Percentiles rank a stretch among this genome's conserved stretches.
Evolutionary conservation across 306 rosid genomes (phyloP).

Genomic region (Purshia tridentata): DNA sequence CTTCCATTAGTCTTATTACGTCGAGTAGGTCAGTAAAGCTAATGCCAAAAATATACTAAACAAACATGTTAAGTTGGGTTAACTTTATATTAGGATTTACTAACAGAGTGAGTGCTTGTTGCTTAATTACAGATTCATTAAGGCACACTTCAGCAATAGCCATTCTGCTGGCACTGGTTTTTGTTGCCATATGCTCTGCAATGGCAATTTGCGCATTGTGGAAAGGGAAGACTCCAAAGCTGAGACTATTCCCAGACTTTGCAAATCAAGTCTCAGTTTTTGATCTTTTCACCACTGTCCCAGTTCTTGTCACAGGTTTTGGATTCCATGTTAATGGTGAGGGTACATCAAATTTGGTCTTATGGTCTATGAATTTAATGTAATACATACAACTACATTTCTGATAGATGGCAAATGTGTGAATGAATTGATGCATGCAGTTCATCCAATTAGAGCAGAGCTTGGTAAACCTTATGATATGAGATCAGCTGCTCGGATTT

Average conservation of each 20-base stretch:
- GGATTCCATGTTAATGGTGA: constrained; percentile 61
- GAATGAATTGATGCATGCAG: constrained; percentile 33
- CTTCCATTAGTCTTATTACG: constrained; percentile 51
- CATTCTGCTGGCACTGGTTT: constrained; percentile 47
- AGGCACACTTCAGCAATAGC: constrained; percentile 63
- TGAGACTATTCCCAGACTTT: constrained; percentile 50
- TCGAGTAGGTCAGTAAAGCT: constrained; percentile 44
- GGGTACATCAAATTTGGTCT: background rate
- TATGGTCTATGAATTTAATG: background rate
- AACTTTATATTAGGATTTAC: background rate
- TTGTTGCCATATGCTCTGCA: constrained; percentile 53
- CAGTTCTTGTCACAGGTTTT: constrained; percentile 52
- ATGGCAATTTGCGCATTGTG: constrained; percentile 52
- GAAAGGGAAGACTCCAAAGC: constrained; percentile 40
- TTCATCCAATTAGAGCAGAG: constrained; percentile 72
- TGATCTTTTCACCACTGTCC: constrained; percentile 59
- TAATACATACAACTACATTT: background rate
- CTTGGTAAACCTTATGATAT: constrained; percentile 43
- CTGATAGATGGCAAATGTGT: constrained; percentile 6
- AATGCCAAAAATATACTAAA: background rate
- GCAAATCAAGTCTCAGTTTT: constrained; percentile 38
- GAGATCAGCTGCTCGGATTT: constrained; percentile 35
- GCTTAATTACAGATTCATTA: constrained; percentile 44
- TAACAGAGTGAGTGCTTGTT: background rate
- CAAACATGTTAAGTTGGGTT: too few relatives aligned